phyloP scores from a whole-genome alignment of 1,284 basidiomycete genomes.

The Hortiboletus rubellus region DNA sequence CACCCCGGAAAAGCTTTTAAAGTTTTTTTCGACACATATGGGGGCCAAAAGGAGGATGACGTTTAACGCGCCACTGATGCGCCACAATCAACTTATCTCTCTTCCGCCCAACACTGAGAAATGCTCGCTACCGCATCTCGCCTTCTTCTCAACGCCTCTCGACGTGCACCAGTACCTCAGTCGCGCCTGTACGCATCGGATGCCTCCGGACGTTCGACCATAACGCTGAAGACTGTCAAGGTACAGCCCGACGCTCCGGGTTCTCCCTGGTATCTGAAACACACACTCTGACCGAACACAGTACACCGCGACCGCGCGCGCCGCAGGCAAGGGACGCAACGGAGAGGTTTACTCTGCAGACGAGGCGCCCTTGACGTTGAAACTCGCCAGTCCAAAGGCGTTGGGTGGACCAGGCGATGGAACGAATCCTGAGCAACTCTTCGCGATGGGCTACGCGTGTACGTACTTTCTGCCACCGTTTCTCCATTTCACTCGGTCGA shows the following conservation, averaged over 20 bases:
- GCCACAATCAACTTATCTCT: neutral
- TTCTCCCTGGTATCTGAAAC: neutral
- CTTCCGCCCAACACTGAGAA: neutral
- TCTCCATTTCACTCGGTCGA: neutral
- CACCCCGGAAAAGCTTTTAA: too few relatives aligned
- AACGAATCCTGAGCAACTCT: constrained; percentile 63
- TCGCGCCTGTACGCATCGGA: constrained; percentile 17
- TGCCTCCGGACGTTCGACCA: constrained; percentile 2
- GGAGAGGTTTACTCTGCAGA: constrained; percentile 48
- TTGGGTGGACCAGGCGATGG: constrained; percentile 57
- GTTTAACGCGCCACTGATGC: neutral
- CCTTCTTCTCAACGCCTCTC: constrained; percentile 15
- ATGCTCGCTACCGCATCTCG: constrained; percentile 22
- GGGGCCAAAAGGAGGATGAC: too few relatives aligned
- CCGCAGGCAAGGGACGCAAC: constrained; percentile 53
- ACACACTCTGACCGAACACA: constrained; percentile 24
- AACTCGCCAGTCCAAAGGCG: constrained; percentile 52
- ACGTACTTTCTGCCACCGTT: constrained; percentile 12
- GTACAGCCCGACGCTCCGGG: constrained; percentile 10
- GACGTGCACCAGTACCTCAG: constrained; percentile 7
- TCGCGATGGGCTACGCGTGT: constrained; percentile 62
- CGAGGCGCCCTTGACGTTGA: constrained; percentile 42
- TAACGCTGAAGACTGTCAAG: constrained; percentile 31
- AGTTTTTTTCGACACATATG: too few relatives aligned
- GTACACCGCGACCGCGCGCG: constrained; percentile 57